Percentiles rank a stretch among this genome's conserved stretches.
These are phyloP conservation scores for Cucumis cinereus DNA, from an alignment of 306 rosid genomes.

Conservation along the genomic window DNA sequence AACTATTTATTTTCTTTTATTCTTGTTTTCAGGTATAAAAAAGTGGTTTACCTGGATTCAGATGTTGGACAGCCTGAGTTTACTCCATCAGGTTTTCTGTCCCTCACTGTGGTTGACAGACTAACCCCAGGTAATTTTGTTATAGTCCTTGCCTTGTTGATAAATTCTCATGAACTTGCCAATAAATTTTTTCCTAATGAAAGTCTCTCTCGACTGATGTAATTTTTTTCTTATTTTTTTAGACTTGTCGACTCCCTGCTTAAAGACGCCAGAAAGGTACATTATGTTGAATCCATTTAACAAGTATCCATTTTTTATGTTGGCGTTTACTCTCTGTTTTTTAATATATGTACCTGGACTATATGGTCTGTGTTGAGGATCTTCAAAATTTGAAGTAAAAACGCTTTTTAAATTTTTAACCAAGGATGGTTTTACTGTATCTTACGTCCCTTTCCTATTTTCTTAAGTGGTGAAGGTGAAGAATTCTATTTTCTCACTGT, in stretches of 20 bases:
- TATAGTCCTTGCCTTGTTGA: neutral
- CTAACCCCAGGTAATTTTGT: conserved; percentile 36
- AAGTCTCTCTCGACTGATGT: neutral
- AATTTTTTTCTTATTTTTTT: conserved; percentile 5
- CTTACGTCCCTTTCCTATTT: neutral
- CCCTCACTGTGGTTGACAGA: conserved; percentile 47
- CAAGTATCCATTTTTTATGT: neutral
- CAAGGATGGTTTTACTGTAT: neutral
- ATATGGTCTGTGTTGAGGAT: neutral
- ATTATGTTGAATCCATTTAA: conserved; percentile 4
- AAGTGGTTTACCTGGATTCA: conserved; percentile 70
- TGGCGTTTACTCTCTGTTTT: neutral
- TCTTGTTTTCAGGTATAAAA: conserved; percentile 26
- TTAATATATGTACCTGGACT: neutral
- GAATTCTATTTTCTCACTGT: neutral
- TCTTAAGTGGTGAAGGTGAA: neutral
- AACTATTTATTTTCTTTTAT: neutral
- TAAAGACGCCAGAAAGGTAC: conserved; percentile 87
- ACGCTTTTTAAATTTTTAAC: neutral
- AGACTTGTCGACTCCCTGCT: conserved; percentile 76
- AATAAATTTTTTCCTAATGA: neutral
- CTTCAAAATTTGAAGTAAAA: neutral
- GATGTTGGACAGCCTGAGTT: conserved; percentile 97
- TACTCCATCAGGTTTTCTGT: conserved; percentile 74
- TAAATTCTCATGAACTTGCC: neutral